phyloP scores from a whole-genome alignment of 1,139 yeast species.

The Nadsonia starkeyi-henricii region DNA sequence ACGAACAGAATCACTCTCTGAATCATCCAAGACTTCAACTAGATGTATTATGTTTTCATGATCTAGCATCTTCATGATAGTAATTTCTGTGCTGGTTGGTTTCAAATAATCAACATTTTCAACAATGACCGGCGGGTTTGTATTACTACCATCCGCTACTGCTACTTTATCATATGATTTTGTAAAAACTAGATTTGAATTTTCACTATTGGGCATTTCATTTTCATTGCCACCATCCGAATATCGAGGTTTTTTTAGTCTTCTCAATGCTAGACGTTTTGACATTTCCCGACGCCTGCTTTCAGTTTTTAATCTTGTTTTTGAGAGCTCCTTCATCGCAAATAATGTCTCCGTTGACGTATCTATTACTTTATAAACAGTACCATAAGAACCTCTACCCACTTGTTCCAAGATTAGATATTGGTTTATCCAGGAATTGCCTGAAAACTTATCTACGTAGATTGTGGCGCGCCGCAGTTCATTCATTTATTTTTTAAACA shows the following conservation, averaged over 20 bases:
- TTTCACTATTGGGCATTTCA: constrained; percentile 4
- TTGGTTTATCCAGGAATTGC: constrained; percentile 19
- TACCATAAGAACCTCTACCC: constrained; percentile 86
- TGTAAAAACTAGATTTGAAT: no score
- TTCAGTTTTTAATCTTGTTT: constrained; percentile 23
- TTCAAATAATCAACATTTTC: constrained; percentile 31
- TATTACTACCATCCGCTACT: no score
- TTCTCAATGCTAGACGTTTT: constrained; percentile 13
- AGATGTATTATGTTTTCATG: constrained; percentile 76
- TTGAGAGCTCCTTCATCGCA: constrained; percentile 61
- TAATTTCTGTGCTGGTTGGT: constrained; percentile 37
- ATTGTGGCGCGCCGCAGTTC: no score
- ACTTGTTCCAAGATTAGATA: constrained; percentile 51
- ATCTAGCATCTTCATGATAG: constrained; percentile 63
- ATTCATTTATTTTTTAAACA: no score
- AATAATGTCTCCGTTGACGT: constrained; percentile 26
- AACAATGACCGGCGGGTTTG: constrained; percentile 24
- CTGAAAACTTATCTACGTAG: no score
- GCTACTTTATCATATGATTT: no score
- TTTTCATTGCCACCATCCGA: constrained; percentile 4
- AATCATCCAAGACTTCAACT: constrained; percentile 68
- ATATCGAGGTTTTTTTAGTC: constrained; percentile 1
- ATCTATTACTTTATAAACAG: constrained; percentile 75
- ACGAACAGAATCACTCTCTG: constrained; percentile 51
- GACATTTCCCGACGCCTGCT: constrained; percentile 13